These are phyloP conservation scores for Fomitopsis pulvina DNA, from an alignment of 768 basidiomycete species.

Conservation along the genomic window DNA sequence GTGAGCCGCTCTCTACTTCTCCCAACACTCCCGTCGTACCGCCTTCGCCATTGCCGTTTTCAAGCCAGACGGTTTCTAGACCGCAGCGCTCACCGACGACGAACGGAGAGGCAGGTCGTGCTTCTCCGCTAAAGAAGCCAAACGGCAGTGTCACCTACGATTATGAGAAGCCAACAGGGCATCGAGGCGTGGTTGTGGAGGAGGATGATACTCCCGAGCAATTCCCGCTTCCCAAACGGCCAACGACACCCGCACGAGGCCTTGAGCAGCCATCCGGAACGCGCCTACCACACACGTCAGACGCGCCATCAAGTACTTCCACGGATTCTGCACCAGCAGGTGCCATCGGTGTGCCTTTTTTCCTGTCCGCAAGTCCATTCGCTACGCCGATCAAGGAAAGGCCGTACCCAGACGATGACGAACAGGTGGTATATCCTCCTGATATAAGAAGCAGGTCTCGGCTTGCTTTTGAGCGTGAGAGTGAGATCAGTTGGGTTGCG, in stretches of 20 bases:
- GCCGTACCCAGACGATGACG: slow-evolving; percentile 55
- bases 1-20: slow-evolving; percentile 32
- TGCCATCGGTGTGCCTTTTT: slow-evolving; percentile 44
- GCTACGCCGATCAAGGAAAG: slow-evolving; percentile 64
- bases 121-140: slow-evolving; percentile 2
- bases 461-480: slow-evolving; percentile 25
- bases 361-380: slow-evolving; percentile 58
- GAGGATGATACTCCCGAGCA: slow-evolving; percentile 47
- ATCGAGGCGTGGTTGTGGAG: slow-evolving; percentile 59
- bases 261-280: slow-evolving; percentile 21
- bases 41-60: slow-evolving; percentile 37
- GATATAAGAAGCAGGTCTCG: slow-evolving; percentile 18
- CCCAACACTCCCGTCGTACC: slow-evolving; percentile 57
- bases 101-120: slow-evolving; percentile 6
- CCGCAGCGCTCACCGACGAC: slow-evolving; percentile 10
- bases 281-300: slow-evolving; percentile 44
- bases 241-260: slow-evolving; percentile 37
- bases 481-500: slow-evolving; percentile 72
- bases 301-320: slow-evolving; percentile 42
- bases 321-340: slow-evolving; percentile 36
- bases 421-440: slow-evolving; percentile 49
- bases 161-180: slow-evolving; percentile 32
- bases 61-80: slow-evolving; percentile 25
- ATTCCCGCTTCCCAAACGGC: slow-evolving; percentile 30
- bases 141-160: slow-evolving; percentile 8